Conservation (phyloP, 2,329 filamentous ascomycete genomes). For the Arthrobotrys pseudoclavata region DNA sequence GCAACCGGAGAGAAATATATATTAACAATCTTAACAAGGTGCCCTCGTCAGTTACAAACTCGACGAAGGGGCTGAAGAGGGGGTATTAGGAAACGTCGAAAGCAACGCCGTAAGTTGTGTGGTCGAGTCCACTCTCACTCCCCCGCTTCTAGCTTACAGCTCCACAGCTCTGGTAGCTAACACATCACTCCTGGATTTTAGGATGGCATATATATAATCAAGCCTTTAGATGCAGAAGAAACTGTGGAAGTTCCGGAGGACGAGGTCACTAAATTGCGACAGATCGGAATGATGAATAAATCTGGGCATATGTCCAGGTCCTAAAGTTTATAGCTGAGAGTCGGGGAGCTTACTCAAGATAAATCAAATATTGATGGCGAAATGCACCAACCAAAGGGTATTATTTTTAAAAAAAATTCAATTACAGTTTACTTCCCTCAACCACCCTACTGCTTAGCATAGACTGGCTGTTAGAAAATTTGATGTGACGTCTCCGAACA, state of each 20-base stretch:
- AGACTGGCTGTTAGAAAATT: too few species aligned
- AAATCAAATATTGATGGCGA: too few species aligned
- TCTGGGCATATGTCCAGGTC: neutral
- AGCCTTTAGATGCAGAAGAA: neutral
- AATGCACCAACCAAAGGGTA: too few species aligned
- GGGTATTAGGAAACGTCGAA: neutral
- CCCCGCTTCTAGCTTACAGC: too few species aligned
- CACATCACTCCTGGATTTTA: neutral
- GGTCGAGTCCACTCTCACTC: neutral
- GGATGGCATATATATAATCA: neutral
- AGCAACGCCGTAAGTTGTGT: neutral
- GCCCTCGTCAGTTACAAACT: neutral
- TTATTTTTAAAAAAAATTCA: too few species aligned
- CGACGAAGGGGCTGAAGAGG: neutral
- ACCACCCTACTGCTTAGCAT: too few species aligned
- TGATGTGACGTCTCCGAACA: too few species aligned
- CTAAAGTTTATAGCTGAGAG: neutral
- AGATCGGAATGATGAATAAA: neutral
- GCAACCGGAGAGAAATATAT: neutral
- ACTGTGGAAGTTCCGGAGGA: neutral
- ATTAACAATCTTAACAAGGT: neutral
- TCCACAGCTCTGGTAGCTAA: neutral
- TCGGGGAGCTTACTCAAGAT: neutral
- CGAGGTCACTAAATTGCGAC: neutral
- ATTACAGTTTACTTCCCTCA: too few species aligned